phyloP scores from a whole-genome alignment of 176 grass and related monocot genomes.

The Avena insularis region DNA sequence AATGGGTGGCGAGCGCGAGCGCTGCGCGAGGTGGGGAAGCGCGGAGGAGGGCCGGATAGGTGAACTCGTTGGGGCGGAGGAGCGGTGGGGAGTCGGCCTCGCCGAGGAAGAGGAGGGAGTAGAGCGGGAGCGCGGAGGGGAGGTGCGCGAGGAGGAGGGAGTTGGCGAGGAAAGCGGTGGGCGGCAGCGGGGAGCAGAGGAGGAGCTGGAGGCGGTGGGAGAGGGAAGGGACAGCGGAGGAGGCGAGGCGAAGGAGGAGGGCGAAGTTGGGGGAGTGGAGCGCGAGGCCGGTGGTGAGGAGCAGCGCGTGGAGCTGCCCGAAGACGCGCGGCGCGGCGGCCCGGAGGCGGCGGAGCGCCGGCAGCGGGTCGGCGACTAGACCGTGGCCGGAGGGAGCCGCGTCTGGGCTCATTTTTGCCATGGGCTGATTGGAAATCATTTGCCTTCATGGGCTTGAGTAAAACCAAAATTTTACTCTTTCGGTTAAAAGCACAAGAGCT shows the following conservation, averaged over 20 bases:
- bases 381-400: background rate
- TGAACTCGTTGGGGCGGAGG: slow-evolving; percentile 54
- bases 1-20: slow-evolving; percentile 53
- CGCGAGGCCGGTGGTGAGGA: slow-evolving; percentile 57
- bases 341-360: slow-evolving; percentile 15
- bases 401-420: slow-evolving; percentile 8
- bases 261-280: slow-evolving; percentile 49
- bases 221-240: background rate
- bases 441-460: background rate
- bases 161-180: slow-evolving; percentile 53
- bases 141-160: slow-evolving; percentile 52
- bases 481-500: too few relatives aligned
- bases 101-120: slow-evolving; percentile 45
- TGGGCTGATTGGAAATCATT: background rate
- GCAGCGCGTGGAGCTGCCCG: slow-evolving; percentile 46
- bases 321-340: slow-evolving; percentile 28
- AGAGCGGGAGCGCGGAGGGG: slow-evolving; percentile 45
- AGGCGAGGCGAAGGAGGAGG: slow-evolving; percentile 47
- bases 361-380: slow-evolving; percentile 34
- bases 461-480: background rate
- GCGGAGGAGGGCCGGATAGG: slow-evolving; percentile 61
- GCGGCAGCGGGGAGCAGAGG: slow-evolving; percentile 26
- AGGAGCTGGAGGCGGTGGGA: slow-evolving; percentile 28
- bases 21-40: slow-evolving; percentile 8
- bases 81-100: background rate